Conservation (phyloP, 306 rosid species). For the Glycyrrhiza uralensis region DNA sequence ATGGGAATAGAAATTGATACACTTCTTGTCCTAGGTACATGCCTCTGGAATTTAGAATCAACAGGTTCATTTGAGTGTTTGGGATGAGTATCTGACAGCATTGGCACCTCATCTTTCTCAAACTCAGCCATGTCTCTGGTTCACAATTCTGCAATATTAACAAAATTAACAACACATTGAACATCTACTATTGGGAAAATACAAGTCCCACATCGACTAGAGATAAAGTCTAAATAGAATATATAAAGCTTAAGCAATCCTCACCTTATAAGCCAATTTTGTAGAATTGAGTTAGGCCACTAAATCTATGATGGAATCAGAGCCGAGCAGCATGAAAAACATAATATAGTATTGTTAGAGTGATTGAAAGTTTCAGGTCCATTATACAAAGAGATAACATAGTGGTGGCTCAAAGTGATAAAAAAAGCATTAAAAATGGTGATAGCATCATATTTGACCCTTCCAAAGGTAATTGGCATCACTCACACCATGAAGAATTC, state of each 20-base stretch:
- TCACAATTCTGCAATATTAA: conserved; percentile 25
- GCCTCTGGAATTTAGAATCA: conserved; percentile 36
- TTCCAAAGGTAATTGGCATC: not conserved
- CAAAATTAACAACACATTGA: conserved; percentile 9
- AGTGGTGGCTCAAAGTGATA: not conserved
- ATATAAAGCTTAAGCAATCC: too few species aligned
- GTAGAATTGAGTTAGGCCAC: too few species aligned
- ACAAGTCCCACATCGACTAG: too few species aligned
- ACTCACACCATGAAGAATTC: not conserved
- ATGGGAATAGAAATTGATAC: conserved; percentile 58
- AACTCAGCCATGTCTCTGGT: conserved; percentile 51
- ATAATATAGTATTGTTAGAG: too few species aligned
- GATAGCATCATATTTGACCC: not conserved
- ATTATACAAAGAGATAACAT: not conserved
- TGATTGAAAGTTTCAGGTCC: not conserved
- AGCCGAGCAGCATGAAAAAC: too few species aligned
- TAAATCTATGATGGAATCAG: too few species aligned
- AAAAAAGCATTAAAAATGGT: not conserved
- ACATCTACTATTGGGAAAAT: not conserved
- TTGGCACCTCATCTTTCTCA: conserved; percentile 57
- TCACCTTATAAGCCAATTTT: too few species aligned
- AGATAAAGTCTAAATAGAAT: too few species aligned
- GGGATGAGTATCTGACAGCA: conserved; percentile 41
- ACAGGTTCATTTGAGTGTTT: conserved; percentile 31
- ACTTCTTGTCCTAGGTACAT: conserved; percentile 46